phyloP scores from a whole-genome alignment of 176 grass and related monocot genomes.

The Eleusine indica region DNA sequence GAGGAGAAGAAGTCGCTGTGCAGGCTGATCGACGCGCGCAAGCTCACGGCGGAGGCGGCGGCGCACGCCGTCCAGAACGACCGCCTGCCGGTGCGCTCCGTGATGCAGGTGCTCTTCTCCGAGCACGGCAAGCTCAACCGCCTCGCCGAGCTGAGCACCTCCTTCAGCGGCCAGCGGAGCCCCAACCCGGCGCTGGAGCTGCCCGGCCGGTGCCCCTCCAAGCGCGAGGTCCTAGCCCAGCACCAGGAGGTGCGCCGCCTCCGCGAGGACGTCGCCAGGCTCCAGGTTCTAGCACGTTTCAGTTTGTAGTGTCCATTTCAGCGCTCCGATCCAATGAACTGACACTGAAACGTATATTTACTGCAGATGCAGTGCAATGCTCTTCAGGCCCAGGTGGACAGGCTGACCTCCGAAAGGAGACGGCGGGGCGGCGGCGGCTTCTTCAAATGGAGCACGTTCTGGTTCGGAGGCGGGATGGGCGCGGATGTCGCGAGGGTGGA shows the following conservation, averaged over 20 bases:
- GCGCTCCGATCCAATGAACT: not conserved
- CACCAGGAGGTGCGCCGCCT: conserved; percentile 89
- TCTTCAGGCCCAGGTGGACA: conserved; percentile 79
- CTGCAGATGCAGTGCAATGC: conserved; percentile 80
- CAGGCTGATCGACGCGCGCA: conserved; percentile 80
- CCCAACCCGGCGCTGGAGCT: conserved; percentile 64
- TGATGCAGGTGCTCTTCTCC: conserved; percentile 93
- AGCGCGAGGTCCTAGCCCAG: conserved; percentile 76
- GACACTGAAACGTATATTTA: not conserved
- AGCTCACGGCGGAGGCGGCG: conserved; percentile 83
- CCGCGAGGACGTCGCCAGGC: conserved; percentile 78
- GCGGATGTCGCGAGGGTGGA: conserved; percentile 64
- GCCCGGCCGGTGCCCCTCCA: conserved; percentile 71
- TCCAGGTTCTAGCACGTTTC: conserved; percentile 49
- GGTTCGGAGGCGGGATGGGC: conserved; percentile 58
- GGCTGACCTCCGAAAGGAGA: conserved; percentile 57
- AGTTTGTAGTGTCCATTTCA: not conserved
- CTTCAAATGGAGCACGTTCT: conserved; percentile 84
- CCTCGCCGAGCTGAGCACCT: conserved; percentile 70
- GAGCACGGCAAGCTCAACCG: conserved; percentile 93
- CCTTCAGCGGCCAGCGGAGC: conserved; percentile 62
- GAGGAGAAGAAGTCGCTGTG: conserved; percentile 71
- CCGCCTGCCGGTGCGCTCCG: conserved; percentile 80
- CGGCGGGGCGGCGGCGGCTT: conserved; percentile 55
- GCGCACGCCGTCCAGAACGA: conserved; percentile 94